Evolutionary conservation across 257 asterid genomes (phyloP).

Genomic region (Eucommia ulmoides): DNA sequence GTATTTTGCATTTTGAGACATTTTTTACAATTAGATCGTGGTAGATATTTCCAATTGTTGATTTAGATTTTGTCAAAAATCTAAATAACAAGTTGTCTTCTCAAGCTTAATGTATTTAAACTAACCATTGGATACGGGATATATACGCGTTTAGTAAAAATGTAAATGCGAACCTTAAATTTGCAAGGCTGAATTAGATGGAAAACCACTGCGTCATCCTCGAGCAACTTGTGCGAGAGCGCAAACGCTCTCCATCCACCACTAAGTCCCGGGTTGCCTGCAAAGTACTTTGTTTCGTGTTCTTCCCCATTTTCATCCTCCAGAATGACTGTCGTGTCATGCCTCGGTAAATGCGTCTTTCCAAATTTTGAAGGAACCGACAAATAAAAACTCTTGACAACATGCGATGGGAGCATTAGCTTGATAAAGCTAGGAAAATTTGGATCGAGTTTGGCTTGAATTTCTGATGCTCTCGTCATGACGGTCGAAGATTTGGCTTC

Average conservation of each 20-base stretch:
- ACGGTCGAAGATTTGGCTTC: too few relatives aligned
- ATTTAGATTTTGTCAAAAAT: not conserved
- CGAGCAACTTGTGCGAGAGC: constrained; percentile 59
- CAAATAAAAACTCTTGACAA: too few relatives aligned
- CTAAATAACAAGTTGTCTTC: not conserved
- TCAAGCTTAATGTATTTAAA: too few relatives aligned
- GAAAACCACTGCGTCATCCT: constrained; percentile 77
- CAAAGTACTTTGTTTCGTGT: constrained; percentile 53
- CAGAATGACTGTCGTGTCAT: constrained; percentile 39
- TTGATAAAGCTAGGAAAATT: too few relatives aligned
- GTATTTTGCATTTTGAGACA: not conserved
- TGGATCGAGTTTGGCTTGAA: too few relatives aligned
- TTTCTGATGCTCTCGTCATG: too few relatives aligned
- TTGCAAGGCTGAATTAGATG: constrained; percentile 43
- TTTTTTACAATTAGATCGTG: not conserved
- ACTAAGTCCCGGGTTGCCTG: constrained; percentile 79
- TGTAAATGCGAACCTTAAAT: constrained; percentile 71
- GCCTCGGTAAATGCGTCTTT: constrained; percentile 50
- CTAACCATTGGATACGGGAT: too few relatives aligned
- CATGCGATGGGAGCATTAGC: too few relatives aligned
- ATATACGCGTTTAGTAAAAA: not conserved
- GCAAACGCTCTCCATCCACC: constrained; percentile 93
- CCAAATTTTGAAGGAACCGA: too few relatives aligned
- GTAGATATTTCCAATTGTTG: not conserved
- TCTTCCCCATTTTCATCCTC: constrained; percentile 63